phyloP scores from a whole-genome alignment of 805 yeast species.

The Candida caryicola region DNA sequence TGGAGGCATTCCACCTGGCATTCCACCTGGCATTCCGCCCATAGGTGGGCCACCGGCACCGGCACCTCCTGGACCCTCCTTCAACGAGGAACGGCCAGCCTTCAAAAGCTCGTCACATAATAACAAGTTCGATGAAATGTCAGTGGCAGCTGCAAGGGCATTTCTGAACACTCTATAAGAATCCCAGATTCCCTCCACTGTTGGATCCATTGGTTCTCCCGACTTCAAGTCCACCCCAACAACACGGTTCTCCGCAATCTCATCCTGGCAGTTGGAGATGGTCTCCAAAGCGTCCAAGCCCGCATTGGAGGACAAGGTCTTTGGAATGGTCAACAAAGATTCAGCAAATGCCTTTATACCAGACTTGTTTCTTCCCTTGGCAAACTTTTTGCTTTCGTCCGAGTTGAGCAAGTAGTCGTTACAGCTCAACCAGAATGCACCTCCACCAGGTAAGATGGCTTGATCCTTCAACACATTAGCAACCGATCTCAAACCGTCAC shows the following conservation, averaged over 20 bases:
- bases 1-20: no score
- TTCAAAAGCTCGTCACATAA: slow-evolving; percentile 94
- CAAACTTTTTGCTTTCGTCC: slow-evolving; percentile 44
- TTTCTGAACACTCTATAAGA: slow-evolving; percentile 91
- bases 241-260: slow-evolving; percentile 69
- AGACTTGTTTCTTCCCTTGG: slow-evolving; percentile 82
- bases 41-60: slow-evolving; percentile 19
- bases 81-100: slow-evolving; percentile 93
- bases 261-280: slow-evolving; percentile 85
- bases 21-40: slow-evolving; percentile 13
- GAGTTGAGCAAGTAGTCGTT: slow-evolving; percentile 59
- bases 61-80: slow-evolving; percentile 41
- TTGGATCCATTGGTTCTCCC: slow-evolving; percentile 96
- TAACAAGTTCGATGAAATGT: slow-evolving; percentile 87
- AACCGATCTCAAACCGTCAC: slow-evolving; percentile 95
- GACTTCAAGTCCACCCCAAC: slow-evolving; percentile 89
- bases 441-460: slow-evolving; percentile 92
- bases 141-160: slow-evolving; percentile 87
- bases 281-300: slow-evolving; percentile 93
- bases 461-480: slow-evolving; percentile 86
- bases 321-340: slow-evolving; percentile 86
- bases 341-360: slow-evolving; percentile 95
- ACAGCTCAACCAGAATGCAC: slow-evolving; percentile 88
- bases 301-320: slow-evolving; percentile 86
- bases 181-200: slow-evolving; percentile 94